A percentile compares a stretch with the other conserved stretches of the same genome.
These are phyloP conservation scores for Trifolium repens DNA, from an alignment of 306 rosid species.

Conservation along the genomic window DNA sequence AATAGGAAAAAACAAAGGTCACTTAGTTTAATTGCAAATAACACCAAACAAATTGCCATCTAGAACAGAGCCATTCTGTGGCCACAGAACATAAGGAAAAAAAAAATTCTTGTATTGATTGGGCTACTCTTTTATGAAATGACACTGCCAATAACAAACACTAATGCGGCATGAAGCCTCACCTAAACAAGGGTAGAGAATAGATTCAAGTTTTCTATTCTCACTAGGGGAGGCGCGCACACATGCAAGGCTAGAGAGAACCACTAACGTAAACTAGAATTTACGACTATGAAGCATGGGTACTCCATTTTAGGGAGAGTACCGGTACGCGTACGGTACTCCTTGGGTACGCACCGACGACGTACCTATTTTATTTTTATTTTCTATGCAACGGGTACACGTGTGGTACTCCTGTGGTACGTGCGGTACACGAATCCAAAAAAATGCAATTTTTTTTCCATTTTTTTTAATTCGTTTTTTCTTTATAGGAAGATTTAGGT, in stretches of 20 bases:
- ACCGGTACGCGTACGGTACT: too few relatives aligned
- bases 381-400: too few relatives aligned
- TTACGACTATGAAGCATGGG: too few relatives aligned
- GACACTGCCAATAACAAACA: conserved; percentile 16
- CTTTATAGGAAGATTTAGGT: too few relatives aligned
- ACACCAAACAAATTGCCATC: not conserved
- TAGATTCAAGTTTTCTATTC: not conserved
- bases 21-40: conserved; percentile 2
- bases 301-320: too few relatives aligned
- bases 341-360: too few relatives aligned
- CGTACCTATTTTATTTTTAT: too few relatives aligned
- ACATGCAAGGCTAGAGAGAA: conserved; percentile 9
- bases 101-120: not conserved
- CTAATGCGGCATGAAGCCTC: conserved; percentile 15
- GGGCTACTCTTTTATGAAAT: conserved; percentile 4
- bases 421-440: too few relatives aligned
- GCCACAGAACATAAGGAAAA: not conserved
- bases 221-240: not conserved
- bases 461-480: too few relatives aligned
- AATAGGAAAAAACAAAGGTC: not conserved
- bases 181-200: not conserved
- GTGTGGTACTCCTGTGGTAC: too few relatives aligned
- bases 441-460: too few relatives aligned
- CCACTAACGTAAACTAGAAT: not conserved
- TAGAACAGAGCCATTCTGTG: not conserved